Conservation (phyloP, 371 early-diverging fungal species). For the Mucor velutinosus region DNA sequence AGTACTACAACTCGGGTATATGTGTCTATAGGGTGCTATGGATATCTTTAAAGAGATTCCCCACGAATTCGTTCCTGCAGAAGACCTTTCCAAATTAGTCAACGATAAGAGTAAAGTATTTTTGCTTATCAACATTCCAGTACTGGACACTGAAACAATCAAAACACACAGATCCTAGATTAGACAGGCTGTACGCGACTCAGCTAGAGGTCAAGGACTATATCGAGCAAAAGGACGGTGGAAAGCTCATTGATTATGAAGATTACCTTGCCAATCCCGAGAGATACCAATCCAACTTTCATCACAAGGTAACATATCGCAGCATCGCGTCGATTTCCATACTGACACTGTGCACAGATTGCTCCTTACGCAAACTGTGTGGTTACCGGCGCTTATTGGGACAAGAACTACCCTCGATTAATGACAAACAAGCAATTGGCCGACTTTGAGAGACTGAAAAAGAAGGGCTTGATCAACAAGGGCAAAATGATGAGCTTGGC, state of each 20-base stretch:
- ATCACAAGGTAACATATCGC: slow-evolving; percentile 59
- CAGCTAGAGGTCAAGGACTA: slow-evolving; percentile 84
- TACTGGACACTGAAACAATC: neutral
- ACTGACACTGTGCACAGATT: slow-evolving; percentile 45
- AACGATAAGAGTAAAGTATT: slow-evolving; percentile 62
- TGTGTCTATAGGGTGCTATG: slow-evolving; percentile 71
- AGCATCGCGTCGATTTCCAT: neutral
- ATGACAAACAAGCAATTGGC: slow-evolving; percentile 80
- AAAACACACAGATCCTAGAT: slow-evolving; percentile 47
- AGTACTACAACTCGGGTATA: neutral
- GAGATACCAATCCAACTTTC: slow-evolving; percentile 82
- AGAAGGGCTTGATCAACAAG: slow-evolving; percentile 47
- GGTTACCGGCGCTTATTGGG: slow-evolving; percentile 97
- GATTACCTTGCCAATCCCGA: slow-evolving; percentile 86
- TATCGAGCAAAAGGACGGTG: slow-evolving; percentile 70
- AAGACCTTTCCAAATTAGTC: slow-evolving; percentile 74
- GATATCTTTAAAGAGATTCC: slow-evolving; percentile 91
- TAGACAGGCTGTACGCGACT: slow-evolving; percentile 77
- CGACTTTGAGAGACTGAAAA: slow-evolving; percentile 63
- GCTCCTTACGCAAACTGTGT: slow-evolving; percentile 90
- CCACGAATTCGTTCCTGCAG: slow-evolving; percentile 86
- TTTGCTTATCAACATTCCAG: neutral
- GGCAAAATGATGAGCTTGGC: slow-evolving; percentile 84
- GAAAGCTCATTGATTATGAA: slow-evolving; percentile 50
- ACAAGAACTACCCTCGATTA: slow-evolving; percentile 83